Evolutionary conservation across 495 filamentous ascomycete species (phyloP), one percentile per base, ranked within the genome.

Genomic region (Melanomma pulvis-pyrius): DNA sequence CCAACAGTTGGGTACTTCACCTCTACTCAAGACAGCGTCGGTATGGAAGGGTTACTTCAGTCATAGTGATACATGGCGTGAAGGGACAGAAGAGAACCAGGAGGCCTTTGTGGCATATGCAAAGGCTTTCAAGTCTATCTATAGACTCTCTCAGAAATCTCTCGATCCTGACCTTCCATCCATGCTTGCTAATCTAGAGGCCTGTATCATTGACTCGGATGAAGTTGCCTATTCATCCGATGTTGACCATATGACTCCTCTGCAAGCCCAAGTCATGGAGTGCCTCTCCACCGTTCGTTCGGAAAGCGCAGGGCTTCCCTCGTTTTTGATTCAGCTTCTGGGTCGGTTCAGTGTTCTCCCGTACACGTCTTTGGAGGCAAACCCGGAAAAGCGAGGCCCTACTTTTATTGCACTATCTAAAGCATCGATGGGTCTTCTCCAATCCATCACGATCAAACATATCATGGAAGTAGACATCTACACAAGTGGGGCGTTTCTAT

Each of bases 381-480:
- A 50, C 13, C 51, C 44, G 6, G 36, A 46, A 49, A 63, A 50
- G 25, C 59, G 72, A 13, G 57, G 63, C 1, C 87, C 89, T 1
- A 92, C 90, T 1, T 97, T 90, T 72, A 85, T 98, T 52, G 92
- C 94, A 19, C 84, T 98, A 71, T 92, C 92, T 0, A 96, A 92
- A 73, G 82, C 85, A 22, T 82, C 87, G 49, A 94, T 96, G 79
- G 79, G 82, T 17, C 81, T 92, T 34, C 74, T 93, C 0, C 81
- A 88, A 69, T 80, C 78, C 53, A 82, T 93, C 28, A 78, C 92
- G 0, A 48, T 56, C 15, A 65, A 71, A 32, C 67, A 72, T 59
- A 59, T 71, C 13, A 19, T 28, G 9, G 64, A 74, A 5, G 49
- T 57, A 12, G 70, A 69, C 15, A 36, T 74, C 1, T 65, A 70